phyloP scores from a whole-genome alignment of 1,139 yeast species.

The Candida neerlandica region DNA sequence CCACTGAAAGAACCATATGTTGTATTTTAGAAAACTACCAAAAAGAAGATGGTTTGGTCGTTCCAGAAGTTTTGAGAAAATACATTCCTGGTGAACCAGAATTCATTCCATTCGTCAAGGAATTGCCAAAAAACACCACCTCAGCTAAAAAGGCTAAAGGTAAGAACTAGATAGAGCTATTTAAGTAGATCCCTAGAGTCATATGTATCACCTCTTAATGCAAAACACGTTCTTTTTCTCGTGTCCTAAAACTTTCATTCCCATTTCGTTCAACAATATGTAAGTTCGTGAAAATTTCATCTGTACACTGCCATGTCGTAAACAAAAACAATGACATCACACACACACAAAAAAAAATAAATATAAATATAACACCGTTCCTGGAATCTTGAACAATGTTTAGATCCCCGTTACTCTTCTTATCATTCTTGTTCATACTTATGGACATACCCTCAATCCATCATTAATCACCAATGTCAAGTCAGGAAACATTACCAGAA shows the following conservation, averaged over 20 bases:
- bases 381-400: not conserved
- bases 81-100: constrained; percentile 99
- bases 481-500: not conserved
- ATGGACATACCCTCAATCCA: not conserved
- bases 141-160: constrained; percentile 61
- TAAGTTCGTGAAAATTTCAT: not conserved
- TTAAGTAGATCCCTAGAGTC: not conserved
- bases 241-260: not conserved
- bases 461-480: not conserved
- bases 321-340: not conserved
- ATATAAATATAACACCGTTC: not conserved
- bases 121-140: constrained; percentile 91
- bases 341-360: not conserved
- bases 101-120: constrained; percentile 86
- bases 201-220: not conserved
- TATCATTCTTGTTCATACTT: not conserved
- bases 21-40: constrained; percentile 97
- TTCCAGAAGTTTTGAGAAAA: constrained; percentile 93
- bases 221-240: not conserved
- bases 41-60: constrained; percentile 89
- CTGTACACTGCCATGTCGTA: not conserved
- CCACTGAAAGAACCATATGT: constrained; percentile 97
- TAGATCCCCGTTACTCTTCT: not conserved
- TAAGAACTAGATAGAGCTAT: constrained; percentile 4
- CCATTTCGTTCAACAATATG: not conserved